Conservation (phyloP, 805 yeast genomes). For the Candida pseudofarinosa region DNA sequence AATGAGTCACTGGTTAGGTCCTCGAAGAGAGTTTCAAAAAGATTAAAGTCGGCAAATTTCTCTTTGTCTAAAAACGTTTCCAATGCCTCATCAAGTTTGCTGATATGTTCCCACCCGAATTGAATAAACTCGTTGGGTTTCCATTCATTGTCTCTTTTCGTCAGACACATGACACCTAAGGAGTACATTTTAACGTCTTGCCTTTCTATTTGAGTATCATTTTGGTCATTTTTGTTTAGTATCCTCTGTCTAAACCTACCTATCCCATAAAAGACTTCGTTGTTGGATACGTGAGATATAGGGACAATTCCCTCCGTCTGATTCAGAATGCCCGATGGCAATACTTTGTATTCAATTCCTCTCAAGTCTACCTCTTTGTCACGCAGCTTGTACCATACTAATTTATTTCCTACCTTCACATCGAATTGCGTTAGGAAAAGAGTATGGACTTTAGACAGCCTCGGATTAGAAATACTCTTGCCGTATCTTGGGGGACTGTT, state of each 20-base stretch:
- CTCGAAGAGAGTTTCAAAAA: conserved; percentile 14
- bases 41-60: conserved; percentile 13
- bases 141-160: conserved; percentile 22
- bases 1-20: conserved; percentile 8
- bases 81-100: conserved; percentile 22
- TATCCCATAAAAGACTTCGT: conserved; percentile 30
- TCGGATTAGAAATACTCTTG: neutral
- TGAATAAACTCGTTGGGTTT: conserved; percentile 31
- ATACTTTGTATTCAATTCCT: conserved; percentile 35
- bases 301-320: conserved; percentile 24
- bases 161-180: conserved; percentile 33
- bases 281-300: conserved; percentile 23
- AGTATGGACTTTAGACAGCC: conserved; percentile 25
- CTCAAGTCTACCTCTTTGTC: conserved; percentile 14
- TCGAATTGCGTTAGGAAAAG: conserved; percentile 36
- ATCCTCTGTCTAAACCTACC: conserved; percentile 26
- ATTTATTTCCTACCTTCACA: conserved; percentile 29
- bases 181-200: conserved; percentile 35
- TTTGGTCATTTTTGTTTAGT: conserved; percentile 1
- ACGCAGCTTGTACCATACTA: conserved; percentile 31
- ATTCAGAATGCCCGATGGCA: conserved; percentile 42
- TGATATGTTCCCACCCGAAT: conserved; percentile 38
- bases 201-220: conserved; percentile 13
- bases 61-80: conserved; percentile 14
- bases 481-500: neutral